A percentile compares a stretch with the other conserved stretches of the same genome.
Conservation (phyloP, 2,329 filamentous ascomycete genomes). For the Paramyrothecium sp. region DNA sequence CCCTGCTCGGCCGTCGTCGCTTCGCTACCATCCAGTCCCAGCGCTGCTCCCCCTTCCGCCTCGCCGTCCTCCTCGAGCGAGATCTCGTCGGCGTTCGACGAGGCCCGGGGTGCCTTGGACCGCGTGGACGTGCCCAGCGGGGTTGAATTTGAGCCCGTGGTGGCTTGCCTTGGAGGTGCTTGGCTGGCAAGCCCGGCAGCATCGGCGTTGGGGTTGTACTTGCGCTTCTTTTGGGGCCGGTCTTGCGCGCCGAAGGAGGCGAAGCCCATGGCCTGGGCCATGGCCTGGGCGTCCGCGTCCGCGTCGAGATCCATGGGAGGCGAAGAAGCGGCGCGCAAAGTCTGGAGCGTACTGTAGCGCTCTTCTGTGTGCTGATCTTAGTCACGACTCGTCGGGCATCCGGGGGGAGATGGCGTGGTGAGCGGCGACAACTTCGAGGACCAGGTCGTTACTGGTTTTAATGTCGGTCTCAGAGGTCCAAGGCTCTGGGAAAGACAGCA, state of each 20-base stretch:
- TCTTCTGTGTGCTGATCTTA: no score
- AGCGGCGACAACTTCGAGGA: no score
- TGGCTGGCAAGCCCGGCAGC: slow-evolving; percentile 28
- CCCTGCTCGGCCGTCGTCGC: no score
- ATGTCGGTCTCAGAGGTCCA: no score
- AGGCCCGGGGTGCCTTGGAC: slow-evolving; percentile 3
- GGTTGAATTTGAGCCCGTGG: slow-evolving; percentile 34
- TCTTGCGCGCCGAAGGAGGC: slow-evolving; percentile 62
- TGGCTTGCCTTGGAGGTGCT: slow-evolving; percentile 20
- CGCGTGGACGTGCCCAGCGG: slow-evolving; percentile 23
- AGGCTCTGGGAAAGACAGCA: no score
- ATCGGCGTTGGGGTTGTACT: slow-evolving; percentile 58
- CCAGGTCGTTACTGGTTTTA: no score
- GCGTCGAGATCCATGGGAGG: not conserved
- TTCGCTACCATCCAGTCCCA: not conserved
- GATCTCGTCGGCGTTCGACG: slow-evolving; percentile 44
- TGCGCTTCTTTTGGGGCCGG: slow-evolving; percentile 61
- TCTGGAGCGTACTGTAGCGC: no score
- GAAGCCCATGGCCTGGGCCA: slow-evolving; percentile 72
- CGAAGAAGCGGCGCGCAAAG: no score
- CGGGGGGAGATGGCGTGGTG: no score
- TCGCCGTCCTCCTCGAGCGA: slow-evolving; percentile 38
- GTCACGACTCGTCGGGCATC: no score
- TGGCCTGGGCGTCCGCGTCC: slow-evolving; percentile 43
- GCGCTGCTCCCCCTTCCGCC: slow-evolving; percentile 2